These are phyloP conservation scores for Alternaria ethzedia DNA, from an alignment of 2,329 filamentous ascomycete genomes.

Conservation along the genomic window DNA sequence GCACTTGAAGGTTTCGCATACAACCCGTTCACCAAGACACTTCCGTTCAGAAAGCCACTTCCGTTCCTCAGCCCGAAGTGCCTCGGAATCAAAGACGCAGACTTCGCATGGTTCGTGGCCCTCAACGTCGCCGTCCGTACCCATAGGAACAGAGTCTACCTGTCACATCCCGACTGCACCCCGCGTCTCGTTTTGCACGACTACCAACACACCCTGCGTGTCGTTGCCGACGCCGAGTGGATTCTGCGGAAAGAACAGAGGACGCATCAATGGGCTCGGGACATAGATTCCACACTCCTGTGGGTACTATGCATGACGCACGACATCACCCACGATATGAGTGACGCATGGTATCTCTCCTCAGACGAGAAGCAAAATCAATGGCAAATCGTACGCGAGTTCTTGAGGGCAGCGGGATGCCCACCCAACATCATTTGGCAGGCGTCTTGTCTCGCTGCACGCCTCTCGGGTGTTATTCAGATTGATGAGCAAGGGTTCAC, in stretches of 20 bases:
- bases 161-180: not conserved
- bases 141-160: not conserved
- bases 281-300: not conserved
- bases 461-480: not conserved
- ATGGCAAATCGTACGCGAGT: not conserved
- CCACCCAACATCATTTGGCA: not conserved
- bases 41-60: not conserved
- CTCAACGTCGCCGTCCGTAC: not conserved
- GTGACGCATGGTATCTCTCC: not conserved
- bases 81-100: not conserved
- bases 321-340: not conserved
- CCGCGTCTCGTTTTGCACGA: not conserved
- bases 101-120: not conserved
- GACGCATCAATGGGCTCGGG: not conserved
- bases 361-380: not conserved
- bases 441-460: not conserved
- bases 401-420: not conserved
- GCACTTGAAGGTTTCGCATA: not conserved
- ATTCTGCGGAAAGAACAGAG: not conserved
- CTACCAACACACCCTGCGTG: constrained; percentile 1
- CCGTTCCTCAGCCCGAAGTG: not conserved
- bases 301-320: not conserved
- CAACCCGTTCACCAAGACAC: not conserved
- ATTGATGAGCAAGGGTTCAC: not conserved
- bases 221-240: not conserved